Evolutionary conservation across 345 rosid genomes (phyloP), one percentile per base, ranked within the genome.

Genomic region (Rhizophora apiculata): DNA sequence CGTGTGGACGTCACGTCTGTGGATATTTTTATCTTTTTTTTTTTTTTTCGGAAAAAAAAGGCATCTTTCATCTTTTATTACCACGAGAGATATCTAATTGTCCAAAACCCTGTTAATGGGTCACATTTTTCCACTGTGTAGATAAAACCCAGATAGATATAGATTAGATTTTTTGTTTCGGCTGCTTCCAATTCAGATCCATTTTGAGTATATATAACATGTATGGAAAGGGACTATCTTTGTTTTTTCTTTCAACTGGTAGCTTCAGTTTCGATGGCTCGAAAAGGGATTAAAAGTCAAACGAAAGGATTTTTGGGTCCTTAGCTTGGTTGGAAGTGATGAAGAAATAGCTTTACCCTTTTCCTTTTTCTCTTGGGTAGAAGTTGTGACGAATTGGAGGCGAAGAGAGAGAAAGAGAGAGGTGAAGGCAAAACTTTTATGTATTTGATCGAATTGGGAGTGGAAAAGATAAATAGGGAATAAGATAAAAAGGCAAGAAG

Each of bases 401-500:
- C 10, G 13, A 4, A 8, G 51, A 60, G 55, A 54, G 59, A 5
- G 1, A 18, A 11, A 19, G 30, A 29, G 51, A 60, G 56, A 55
- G 70, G 61, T n/a, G 21, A 69, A 29, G 54, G 65, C 19, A 9
- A 56, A 16, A 69, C 6, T 27, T 27, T 36, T 13, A 29, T 48
- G 2, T 9, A 16, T 9, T 65, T 32, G 21, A 43, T 65, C 73
- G 48, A 39, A 56, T 56, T 46, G 46, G 62, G 4, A 54, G 64
- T 43, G 53, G 20, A n/a, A 46, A 56, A 60, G 24, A 56, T 18
- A 9, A 5, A 64, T 36, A 67, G 74, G 65, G 78, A 67, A 63
- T 55, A 71, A 63, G 16, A 63, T 31, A 63, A 39, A 39, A 32
- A 11, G 29, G 62, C 27, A 72, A 73, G 72, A 34, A 68, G 73